These are phyloP conservation scores for Boletus insuetus DNA, from an alignment of 768 basidiomycete species.

Conservation along the genomic window DNA sequence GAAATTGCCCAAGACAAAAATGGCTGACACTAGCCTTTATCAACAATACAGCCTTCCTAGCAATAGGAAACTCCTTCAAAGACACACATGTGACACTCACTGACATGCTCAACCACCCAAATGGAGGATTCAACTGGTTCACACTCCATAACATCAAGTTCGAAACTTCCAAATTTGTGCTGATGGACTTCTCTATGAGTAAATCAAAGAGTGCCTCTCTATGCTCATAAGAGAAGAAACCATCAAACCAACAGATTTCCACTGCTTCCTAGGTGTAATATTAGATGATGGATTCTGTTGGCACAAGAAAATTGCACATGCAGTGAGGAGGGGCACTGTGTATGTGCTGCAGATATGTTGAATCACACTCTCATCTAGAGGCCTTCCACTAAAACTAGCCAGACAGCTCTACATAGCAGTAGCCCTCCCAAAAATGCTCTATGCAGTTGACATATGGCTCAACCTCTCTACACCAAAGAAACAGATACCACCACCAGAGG, in stretches of 20 bases:
- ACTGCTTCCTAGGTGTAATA: not conserved
- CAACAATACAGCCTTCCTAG: constrained; percentile 29
- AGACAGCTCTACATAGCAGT: not conserved
- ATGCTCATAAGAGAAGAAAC: not conserved
- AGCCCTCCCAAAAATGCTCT: not conserved
- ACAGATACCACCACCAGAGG: too few species aligned
- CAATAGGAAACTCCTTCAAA: constrained; percentile 18
- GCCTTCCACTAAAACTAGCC: not conserved
- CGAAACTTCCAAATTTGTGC: constrained; percentile 19
- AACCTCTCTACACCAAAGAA: not conserved
- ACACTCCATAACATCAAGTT: constrained; percentile 7
- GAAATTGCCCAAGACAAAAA: not conserved
- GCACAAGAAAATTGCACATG: not conserved
- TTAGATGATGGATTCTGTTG: not conserved
- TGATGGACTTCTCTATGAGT: constrained; percentile 10
- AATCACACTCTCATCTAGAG: not conserved
- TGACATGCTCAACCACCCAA: constrained; percentile 23
- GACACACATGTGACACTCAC: constrained; percentile 18
- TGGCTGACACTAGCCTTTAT: constrained; percentile 30
- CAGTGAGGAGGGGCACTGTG: not conserved
- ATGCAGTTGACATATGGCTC: not conserved
- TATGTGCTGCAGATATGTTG: not conserved
- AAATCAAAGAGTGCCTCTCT: not conserved
- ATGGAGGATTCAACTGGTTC: constrained; percentile 18
- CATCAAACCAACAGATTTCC: not conserved